phyloP scores from a whole-genome alignment of 768 basidiomycete species.

The Leucosporidium scottii region DNA sequence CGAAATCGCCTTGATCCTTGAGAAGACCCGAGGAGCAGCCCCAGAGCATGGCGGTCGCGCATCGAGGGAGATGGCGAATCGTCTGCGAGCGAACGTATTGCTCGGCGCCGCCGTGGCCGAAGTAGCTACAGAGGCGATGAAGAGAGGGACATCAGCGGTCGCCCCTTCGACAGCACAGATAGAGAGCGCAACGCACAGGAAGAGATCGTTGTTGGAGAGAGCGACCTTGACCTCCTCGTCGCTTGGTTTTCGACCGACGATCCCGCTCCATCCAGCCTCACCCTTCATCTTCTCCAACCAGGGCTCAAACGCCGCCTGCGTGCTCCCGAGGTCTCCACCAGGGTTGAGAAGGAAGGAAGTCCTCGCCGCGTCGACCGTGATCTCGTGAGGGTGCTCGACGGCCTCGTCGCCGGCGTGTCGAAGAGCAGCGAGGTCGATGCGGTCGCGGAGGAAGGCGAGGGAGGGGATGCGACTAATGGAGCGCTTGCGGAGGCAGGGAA shows the following conservation, averaged over 20 bases:
- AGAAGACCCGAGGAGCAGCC: slow-evolving; percentile 91
- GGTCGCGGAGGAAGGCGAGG: slow-evolving; percentile 76
- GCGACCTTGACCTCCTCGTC: slow-evolving; percentile 77
- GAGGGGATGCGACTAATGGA: slow-evolving; percentile 91
- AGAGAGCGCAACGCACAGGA: slow-evolving; percentile 66
- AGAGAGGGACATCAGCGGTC: not conserved
- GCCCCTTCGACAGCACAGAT: not conserved
- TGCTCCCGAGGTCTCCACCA: slow-evolving; percentile 76
- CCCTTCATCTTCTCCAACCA: slow-evolving; percentile 67
- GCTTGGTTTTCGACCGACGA: slow-evolving; percentile 64
- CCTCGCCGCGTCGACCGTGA: slow-evolving; percentile 56
- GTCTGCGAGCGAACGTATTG: slow-evolving; percentile 86
- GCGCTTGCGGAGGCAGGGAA: slow-evolving; percentile 72
- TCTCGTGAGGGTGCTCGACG: slow-evolving; percentile 1
- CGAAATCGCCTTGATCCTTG: slow-evolving; percentile 88
- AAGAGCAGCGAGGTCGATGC: slow-evolving; percentile 55
- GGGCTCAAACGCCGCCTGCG: slow-evolving; percentile 70
- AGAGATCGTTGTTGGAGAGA: slow-evolving; percentile 65
- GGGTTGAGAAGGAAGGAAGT: slow-evolving; percentile 85
- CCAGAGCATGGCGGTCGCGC: slow-evolving; percentile 95
- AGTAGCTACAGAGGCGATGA: slow-evolving; percentile 60
- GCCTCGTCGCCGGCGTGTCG: not conserved
- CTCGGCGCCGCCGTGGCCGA: slow-evolving; percentile 93
- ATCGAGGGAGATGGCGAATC: slow-evolving; percentile 69
- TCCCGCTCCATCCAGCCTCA: slow-evolving; percentile 70